phyloP scores from a whole-genome alignment of 176 grass and related monocot species.

The Eleusine coracana region DNA sequence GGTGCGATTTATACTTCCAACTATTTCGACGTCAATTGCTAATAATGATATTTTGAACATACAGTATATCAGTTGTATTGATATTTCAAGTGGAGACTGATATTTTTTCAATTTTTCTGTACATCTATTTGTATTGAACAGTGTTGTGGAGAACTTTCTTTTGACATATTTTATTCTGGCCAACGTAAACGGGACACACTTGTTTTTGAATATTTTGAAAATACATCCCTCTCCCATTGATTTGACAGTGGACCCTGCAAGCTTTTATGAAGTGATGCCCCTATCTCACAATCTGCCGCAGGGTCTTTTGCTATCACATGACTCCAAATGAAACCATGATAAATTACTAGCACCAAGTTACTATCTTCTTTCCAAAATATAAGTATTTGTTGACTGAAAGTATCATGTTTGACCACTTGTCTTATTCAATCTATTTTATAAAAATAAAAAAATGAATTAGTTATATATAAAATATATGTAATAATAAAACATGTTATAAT shows the following conservation, averaged over 20 bases:
- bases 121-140: neutral
- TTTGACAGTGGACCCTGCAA: too few species aligned
- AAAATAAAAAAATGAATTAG: too few species aligned
- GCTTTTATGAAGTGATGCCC: too few species aligned
- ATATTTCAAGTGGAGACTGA: neutral
- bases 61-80: neutral
- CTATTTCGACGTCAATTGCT: neutral
- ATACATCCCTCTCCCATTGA: too few species aligned
- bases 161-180: neutral
- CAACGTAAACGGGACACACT: too few species aligned
- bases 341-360: neutral
- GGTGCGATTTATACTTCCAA: neutral
- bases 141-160: neutral
- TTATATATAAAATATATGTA: too few species aligned
- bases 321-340: neutral
- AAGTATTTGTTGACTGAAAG: too few species aligned
- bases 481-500: too few species aligned
- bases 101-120: neutral
- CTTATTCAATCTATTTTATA: too few species aligned
- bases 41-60: too few species aligned
- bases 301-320: neutral
- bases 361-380: too few species aligned
- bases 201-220: neutral
- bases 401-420: too few species aligned
- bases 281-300: neutral